Evolutionary conservation across 805 yeast species (phyloP), one percentile per base, ranked within the genome.

Genomic region (Sungouiella thailandica): DNA sequence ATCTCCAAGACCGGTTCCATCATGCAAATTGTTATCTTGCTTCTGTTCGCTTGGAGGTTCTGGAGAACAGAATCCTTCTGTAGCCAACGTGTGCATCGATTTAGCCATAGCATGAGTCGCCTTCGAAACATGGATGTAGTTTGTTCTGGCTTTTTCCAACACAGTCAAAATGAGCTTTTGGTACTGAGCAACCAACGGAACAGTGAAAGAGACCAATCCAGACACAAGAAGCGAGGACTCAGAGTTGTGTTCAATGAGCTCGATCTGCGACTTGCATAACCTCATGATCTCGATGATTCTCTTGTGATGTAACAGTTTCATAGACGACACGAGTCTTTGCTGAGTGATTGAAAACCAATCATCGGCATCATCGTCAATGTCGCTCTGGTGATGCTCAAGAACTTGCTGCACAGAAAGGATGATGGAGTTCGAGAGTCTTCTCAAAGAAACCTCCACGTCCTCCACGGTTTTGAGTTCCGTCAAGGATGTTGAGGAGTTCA

Each of bases 1-100:
- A 49, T 90, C 93, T 23, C 98, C 98, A 14, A 85, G 63, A 6
- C 95, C 95, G 6, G 95, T 85, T 29, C 97, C 97, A 28, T 85
- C 93, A 26, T 83, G 82, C 38, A 81, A 55, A 34, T 83, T 72
- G 30, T 72, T 72, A 31, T 74, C 69, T 12, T 75, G 75, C 40
- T 76, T 78, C 36, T 80, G 76, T 35, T 80, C 82, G 11, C 72
- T 50, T 5, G 83, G 83, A 13, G 86, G 80, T 50, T 84, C 83
- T 9, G 98, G 98, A 2, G 94, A 76, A 53, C 98, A 93, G 72
- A 88, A 89, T 0, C 98, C 98, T 35, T 81, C 74, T 10, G 75
- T 75, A 1, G 95, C 76, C 18, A 93, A 59, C 6, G 70, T 71
- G 40, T 70, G 62, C 24, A 93, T 67, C 6, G 79, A 52, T 5